Evolutionary conservation across 345 rosid species (phyloP).

Genomic region (Eucalyptus cloeziana): DNA sequence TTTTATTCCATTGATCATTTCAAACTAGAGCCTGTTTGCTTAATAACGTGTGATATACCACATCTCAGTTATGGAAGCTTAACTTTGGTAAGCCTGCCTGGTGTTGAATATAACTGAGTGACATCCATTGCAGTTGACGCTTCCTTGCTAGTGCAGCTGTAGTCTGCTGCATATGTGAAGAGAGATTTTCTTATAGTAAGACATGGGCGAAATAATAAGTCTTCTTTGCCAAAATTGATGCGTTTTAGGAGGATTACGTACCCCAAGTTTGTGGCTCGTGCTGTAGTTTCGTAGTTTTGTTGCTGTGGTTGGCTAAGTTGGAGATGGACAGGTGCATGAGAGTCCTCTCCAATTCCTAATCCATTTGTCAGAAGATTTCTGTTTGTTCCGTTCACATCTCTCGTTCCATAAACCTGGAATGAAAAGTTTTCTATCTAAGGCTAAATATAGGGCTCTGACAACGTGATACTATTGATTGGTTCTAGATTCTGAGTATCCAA

Average conservation of each 20-base stretch:
- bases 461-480: background rate
- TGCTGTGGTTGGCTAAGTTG: conserved; percentile 63
- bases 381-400: conserved; percentile 25
- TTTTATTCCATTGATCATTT: background rate
- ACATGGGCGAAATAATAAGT: background rate
- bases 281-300: conserved; percentile 25
- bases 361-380: conserved; percentile 31
- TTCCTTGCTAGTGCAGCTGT: conserved; percentile 34
- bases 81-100: conserved; percentile 2
- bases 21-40: background rate
- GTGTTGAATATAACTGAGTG: background rate
- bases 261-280: conserved; percentile 47
- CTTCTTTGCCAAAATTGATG: background rate
- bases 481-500: background rate
- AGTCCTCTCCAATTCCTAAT: conserved; percentile 35
- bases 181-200: conserved; percentile 8
- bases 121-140: conserved; percentile 8
- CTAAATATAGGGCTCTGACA: conserved; percentile 7
- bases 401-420: conserved; percentile 40
- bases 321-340: conserved; percentile 44
- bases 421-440: conserved; percentile 1
- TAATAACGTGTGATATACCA: background rate
- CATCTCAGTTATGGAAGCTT: conserved; percentile 20
- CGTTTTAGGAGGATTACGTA: conserved; percentile 17
- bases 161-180: conserved; percentile 32